Base-by-base conservation (phyloP, 1,284 basidiomycete species). In the Austroboletus sp. region DNA sequence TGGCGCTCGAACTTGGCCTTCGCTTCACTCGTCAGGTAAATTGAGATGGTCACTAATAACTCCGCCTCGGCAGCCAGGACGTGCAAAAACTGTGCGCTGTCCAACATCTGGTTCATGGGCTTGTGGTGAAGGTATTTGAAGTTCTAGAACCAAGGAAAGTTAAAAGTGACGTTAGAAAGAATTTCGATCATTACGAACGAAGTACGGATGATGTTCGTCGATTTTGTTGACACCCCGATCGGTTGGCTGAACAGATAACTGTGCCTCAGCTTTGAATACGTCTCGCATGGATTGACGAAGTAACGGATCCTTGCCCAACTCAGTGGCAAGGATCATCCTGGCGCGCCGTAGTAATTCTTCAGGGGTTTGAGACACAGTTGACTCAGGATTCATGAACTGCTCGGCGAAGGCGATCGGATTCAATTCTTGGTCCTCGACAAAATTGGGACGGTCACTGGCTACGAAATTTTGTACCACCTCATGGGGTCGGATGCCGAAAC, bases 71-170 rank as follows among this genome's bases (percentile, higher is more conserved):
- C 96, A 37, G 82, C 78, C 8, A 98, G 78, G 54, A 98, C 96
- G 55, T 92, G 83, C 26, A 98, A 72, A 69, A 95, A 96, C 59
- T 95, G 91, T 7, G 87, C 72, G 0, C 74, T 75, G 51, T 82
- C 75, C 36, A 82, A 61, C 75, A 97, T 83, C 6, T 80, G 75
- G n/a, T 65, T 65, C 26, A 91, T 76, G 9, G 81, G 85, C 64
- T 98, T 98, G 56, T 85, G 76, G 33, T 78, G 71, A 32, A 98
- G 74, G 70, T 97, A 98, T 73, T 98, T 98, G 80, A 98, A 98
- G 56, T 83, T 83, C 91, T 96, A 55, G 16, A 26, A 40, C 31
- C 33, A 34, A n/a, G 19, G 35, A 7, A 19, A 10, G 31, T 63
- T 26, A 55, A 34, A n/a, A 15, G 36, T 4, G 17, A 39, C 17